Conservation (phyloP, 768 basidiomycete genomes). For the Leccinum fibrillosum region DNA sequence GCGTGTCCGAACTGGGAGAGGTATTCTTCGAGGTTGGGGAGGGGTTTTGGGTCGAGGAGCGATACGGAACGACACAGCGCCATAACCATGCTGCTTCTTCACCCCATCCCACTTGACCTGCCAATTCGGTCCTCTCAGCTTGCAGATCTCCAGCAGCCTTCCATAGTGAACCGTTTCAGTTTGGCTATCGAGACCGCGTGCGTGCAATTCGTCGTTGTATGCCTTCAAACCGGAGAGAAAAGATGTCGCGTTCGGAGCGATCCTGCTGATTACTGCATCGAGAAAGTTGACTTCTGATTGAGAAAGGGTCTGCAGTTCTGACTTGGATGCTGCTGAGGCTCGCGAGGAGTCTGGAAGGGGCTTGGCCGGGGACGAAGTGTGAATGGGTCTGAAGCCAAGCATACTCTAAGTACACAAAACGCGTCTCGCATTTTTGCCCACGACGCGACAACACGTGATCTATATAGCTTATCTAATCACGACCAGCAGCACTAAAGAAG, state of each 20-base stretch:
- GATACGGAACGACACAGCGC: constrained; percentile 14
- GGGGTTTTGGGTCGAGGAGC: constrained; percentile 13
- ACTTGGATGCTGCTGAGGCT: constrained; percentile 37
- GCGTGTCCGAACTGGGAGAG: constrained; percentile 21
- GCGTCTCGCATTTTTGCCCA: constrained; percentile 18
- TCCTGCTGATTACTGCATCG: constrained; percentile 70
- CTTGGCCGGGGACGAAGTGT: constrained; percentile 46
- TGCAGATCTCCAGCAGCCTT: constrained; percentile 79
- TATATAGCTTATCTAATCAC: constrained; percentile 25
- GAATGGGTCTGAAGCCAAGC: constrained; percentile 45
- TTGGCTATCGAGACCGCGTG: constrained; percentile 71
- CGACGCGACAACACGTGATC: constrained; percentile 28
- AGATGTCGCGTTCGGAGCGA: constrained; percentile 64
- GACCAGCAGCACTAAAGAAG: too few relatives aligned
- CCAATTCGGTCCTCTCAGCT: constrained; percentile 78
- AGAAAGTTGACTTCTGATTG: constrained; percentile 64
- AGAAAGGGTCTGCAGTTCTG: constrained; percentile 52
- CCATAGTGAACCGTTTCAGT: constrained; percentile 79
- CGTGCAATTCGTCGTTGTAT: constrained; percentile 74
- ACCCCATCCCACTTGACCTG: constrained; percentile 75
- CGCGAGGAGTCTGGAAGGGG: constrained; percentile 39
- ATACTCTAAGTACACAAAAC: constrained; percentile 16
- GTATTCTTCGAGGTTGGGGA: constrained; percentile 15
- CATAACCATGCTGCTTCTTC: constrained; percentile 53
- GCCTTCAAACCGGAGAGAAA: constrained; percentile 83